Evolutionary conservation across 192 early-diverging fungal species (phyloP).

Genomic region (Gryganskiella cystojenkinii): DNA sequence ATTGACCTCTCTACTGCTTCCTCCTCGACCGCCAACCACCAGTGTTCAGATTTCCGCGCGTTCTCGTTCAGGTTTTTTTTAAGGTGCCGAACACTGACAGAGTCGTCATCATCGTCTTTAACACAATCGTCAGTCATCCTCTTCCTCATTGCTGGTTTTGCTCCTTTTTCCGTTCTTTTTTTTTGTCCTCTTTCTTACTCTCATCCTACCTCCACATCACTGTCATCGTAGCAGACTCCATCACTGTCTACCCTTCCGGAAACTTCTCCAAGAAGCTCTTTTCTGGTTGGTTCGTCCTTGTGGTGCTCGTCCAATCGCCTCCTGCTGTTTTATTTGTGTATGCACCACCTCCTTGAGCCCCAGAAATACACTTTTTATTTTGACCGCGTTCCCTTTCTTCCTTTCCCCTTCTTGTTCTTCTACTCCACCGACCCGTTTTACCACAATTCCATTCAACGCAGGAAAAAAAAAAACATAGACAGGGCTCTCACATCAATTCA

Average conservation of each 20-base stretch:
- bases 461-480: too few relatives aligned
- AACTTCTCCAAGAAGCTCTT: too few relatives aligned
- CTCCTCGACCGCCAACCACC: not conserved
- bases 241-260: not conserved
- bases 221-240: not conserved
- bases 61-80: not conserved
- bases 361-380: not conserved
- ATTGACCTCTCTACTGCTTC: not conserved
- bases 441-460: too few relatives aligned
- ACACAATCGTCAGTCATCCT: not conserved
- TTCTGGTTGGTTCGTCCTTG: too few relatives aligned
- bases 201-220: not conserved
- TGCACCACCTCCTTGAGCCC: not conserved
- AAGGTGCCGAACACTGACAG: too few relatives aligned
- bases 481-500: not conserved
- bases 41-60: not conserved
- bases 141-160: not conserved
- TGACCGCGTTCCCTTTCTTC: slow-evolving; percentile 7
- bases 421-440: not conserved
- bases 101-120: too few relatives aligned
- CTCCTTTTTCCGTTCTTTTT: not conserved
- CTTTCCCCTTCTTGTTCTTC: slow-evolving; percentile 1
- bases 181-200: not conserved
- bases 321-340: too few relatives aligned
- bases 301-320: too few relatives aligned